A percentile compares a stretch with the other conserved stretches of the same genome.
Conservation (phyloP, 805 yeast species). For the Candida boleticola region DNA sequence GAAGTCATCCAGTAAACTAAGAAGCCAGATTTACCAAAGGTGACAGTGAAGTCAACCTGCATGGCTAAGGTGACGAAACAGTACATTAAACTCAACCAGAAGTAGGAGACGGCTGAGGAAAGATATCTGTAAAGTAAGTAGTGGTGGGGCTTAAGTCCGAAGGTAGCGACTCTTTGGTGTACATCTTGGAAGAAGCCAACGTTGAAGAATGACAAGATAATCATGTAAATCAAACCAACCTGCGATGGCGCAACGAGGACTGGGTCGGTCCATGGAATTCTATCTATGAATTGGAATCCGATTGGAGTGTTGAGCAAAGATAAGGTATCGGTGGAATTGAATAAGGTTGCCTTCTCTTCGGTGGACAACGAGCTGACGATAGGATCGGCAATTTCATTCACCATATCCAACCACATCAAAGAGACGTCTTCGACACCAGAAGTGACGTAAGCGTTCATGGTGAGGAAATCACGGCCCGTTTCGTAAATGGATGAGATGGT, state of each 20-base stretch:
- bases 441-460: constrained; percentile 40
- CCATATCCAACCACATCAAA: constrained; percentile 22
- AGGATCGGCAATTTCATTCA: constrained; percentile 14
- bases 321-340: background rate
- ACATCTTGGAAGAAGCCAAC: constrained; percentile 57
- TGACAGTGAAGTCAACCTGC: constrained; percentile 55
- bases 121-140: constrained; percentile 53
- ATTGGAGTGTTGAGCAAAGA: constrained; percentile 32
- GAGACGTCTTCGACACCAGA: constrained; percentile 43
- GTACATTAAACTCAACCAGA: constrained; percentile 57
- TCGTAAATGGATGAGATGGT: constrained; percentile 49
- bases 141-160: constrained; percentile 40
- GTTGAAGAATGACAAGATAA: constrained; percentile 72
- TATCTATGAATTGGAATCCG: constrained; percentile 38
- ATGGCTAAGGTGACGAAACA: constrained; percentile 64
- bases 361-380: constrained; percentile 17
- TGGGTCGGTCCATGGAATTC: constrained; percentile 48
- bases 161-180: constrained; percentile 48
- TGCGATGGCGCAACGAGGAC: constrained; percentile 66
- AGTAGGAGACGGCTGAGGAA: constrained; percentile 50
- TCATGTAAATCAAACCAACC: constrained; percentile 70
- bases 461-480: constrained; percentile 60
- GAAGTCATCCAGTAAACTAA: constrained; percentile 71
- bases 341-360: background rate
- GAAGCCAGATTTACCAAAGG: constrained; percentile 71